Evolutionary conservation across 306 rosid species (phyloP), one percentile per base, ranked within the genome.

Genomic region (Clitoria ternatea): DNA sequence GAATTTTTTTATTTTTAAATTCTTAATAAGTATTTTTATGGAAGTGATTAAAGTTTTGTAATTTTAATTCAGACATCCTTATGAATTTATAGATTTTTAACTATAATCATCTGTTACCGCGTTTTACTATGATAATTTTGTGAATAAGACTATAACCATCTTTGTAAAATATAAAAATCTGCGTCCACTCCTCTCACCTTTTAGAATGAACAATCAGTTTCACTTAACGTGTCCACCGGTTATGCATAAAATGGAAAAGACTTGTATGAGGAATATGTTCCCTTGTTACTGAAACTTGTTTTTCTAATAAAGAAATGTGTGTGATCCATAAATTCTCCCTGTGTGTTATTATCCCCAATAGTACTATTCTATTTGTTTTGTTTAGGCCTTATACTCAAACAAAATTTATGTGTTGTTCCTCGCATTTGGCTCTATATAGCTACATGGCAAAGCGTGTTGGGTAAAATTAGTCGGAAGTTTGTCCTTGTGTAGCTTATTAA

Each of bases 221-320:
- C 75, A 57, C 43, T 45, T 47, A 18, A 59, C 53, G 30, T 76
- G 44, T 30, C 50, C 53, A 47, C 24, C 43, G 33, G 19, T 32
- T 61, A 42, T 36, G 64, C 60, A 36, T 55, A 14, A 18, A 23
- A 32, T 40, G 36, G 80, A 66, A 56, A 76, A 68, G 76, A 68
- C 37, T 30, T 20, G 9, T 49, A 18, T 20, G 29, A 68, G 22
- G 57, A 67, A 76, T 48, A 68, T 76, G 75, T 76, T 76, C 75
- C 70, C 50, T 59, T 47, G 53, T 68, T 68, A 73, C 70, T 59
- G 63, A 59, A 57, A 48, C 30, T 24, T 49, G 32, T 7, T 47
- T 44, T 32, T 56, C 33, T 56, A 45, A 59, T 22, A 59, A 67
- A 33, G 70, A 68, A 59, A 76, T 68, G 54, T 23, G 22, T 62